Evolutionary conservation across 1,284 basidiomycete genomes (phyloP).

Genomic region (Moesziomyces parantarcticus): DNA sequence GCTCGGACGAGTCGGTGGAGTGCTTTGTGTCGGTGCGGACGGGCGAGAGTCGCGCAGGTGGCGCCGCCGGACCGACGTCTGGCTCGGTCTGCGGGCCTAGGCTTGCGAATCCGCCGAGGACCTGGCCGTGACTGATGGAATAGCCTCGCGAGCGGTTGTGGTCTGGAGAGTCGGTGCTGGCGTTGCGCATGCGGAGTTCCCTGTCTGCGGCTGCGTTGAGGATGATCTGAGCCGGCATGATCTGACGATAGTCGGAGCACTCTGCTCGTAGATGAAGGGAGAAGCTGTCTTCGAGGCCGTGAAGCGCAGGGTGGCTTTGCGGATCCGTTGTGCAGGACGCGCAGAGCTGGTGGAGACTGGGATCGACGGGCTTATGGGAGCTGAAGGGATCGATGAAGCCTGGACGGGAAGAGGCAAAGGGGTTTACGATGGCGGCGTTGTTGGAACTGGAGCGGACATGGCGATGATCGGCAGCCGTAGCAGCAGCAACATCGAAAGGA

Average conservation of each 20-base stretch:
- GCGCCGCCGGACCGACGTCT: neutral
- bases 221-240: conserved; percentile 44
- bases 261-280: conserved; percentile 54
- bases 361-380: conserved; percentile 7
- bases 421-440: conserved; percentile 1
- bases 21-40: conserved; percentile 18
- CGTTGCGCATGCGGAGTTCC: conserved; percentile 7
- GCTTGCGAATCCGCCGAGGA: conserved; percentile 44
- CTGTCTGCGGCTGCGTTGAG: conserved; percentile 34
- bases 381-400: conserved; percentile 2
- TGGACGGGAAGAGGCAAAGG: neutral
- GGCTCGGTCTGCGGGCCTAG: conserved; percentile 35
- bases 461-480: neutral
- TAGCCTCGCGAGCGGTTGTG: conserved; percentile 11
- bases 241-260: conserved; percentile 56
- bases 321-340: conserved; percentile 1
- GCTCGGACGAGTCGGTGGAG: conserved; percentile 27
- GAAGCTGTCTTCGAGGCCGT: conserved; percentile 52
- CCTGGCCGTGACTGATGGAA: conserved; percentile 36
- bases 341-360: conserved; percentile 8
- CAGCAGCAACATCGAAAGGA: conserved; percentile 1
- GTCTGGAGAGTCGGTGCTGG: conserved; percentile 3
- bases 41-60: conserved; percentile 15
- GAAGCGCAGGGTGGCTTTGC: conserved; percentile 3
- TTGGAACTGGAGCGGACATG: conserved; percentile 35